phyloP scores from a whole-genome alignment of 2,329 filamentous ascomycete species.

The Pseudogymnoascus sp. region DNA sequence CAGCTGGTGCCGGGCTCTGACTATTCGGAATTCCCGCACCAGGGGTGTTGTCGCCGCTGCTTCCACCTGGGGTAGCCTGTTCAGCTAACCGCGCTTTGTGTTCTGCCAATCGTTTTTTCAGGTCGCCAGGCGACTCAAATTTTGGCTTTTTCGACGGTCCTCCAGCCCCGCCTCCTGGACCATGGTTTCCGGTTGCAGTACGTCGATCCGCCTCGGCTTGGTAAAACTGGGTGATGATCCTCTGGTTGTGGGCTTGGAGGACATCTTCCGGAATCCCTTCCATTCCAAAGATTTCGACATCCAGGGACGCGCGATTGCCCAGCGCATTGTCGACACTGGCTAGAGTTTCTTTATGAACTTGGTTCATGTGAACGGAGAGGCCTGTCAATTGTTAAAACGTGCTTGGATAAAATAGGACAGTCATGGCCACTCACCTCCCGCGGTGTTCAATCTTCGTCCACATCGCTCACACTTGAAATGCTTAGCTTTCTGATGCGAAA shows the following conservation, averaged over 20 bases:
- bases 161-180: slow-evolving; percentile 47
- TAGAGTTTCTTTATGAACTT: slow-evolving; percentile 93
- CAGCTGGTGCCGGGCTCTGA: slow-evolving; percentile 42
- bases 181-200: slow-evolving; percentile 74
- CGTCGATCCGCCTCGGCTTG: slow-evolving; percentile 76
- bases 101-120: slow-evolving; percentile 73
- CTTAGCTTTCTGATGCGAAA: slow-evolving; percentile 97
- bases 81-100: slow-evolving; percentile 63
- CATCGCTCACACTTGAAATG: slow-evolving; percentile 97
- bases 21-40: slow-evolving; percentile 27
- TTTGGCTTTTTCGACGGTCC: slow-evolving; percentile 63
- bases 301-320: slow-evolving; percentile 73
- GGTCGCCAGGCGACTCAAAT: slow-evolving; percentile 65
- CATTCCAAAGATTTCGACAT: slow-evolving; percentile 97
- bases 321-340: slow-evolving; percentile 86
- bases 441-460: slow-evolving; percentile 80
- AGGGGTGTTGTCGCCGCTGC: slow-evolving; percentile 51
- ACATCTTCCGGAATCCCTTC: slow-evolving; percentile 89
- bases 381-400: slow-evolving; percentile 36
- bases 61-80: slow-evolving; percentile 45
- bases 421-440: slow-evolving; percentile 61
- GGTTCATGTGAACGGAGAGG: slow-evolving; percentile 93
- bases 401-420: not conserved
- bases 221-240: slow-evolving; percentile 78
- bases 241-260: slow-evolving; percentile 72